phyloP scores from a whole-genome alignment of 2,329 filamentous ascomycete species.

The Alternaria ventricosa region DNA sequence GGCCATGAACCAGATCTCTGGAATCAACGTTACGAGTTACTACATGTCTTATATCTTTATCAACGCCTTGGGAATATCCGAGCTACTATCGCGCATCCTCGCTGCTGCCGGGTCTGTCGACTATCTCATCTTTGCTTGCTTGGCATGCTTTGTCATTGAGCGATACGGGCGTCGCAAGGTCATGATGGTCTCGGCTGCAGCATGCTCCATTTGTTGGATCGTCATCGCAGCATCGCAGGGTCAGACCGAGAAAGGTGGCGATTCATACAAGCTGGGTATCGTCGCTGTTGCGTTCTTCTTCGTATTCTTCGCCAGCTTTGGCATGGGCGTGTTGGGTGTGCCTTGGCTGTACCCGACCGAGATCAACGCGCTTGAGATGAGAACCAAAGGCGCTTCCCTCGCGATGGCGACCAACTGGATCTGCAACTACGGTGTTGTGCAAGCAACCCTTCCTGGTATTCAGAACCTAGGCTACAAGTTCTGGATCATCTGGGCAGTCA shows the following conservation, averaged over 20 bases:
- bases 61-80: constrained; percentile 48
- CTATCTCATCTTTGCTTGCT: constrained; percentile 54
- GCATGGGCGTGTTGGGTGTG: constrained; percentile 44
- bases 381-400: constrained; percentile 43
- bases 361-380: constrained; percentile 46
- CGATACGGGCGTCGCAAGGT: constrained; percentile 56
- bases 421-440: constrained; percentile 41
- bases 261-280: constrained; percentile 55
- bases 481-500: constrained; percentile 62
- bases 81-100: constrained; percentile 42
- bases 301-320: constrained; percentile 45
- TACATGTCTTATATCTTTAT: constrained; percentile 53
- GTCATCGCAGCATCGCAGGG: constrained; percentile 56
- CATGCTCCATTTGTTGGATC: constrained; percentile 58
- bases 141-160: constrained; percentile 57
- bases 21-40: constrained; percentile 47
- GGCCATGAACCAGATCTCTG: constrained; percentile 53
- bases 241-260: constrained; percentile 49
- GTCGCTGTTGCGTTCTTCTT: constrained; percentile 56
- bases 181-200: constrained; percentile 58
- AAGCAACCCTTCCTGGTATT: constrained; percentile 43
- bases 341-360: constrained; percentile 47
- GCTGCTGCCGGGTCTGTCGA: constrained; percentile 56
- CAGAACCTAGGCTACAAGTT: constrained; percentile 59
- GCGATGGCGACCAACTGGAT: constrained; percentile 46